Evolutionary conservation across 768 basidiomycete genomes (phyloP).

Genomic region (Hortiboletus flavorubellus): DNA sequence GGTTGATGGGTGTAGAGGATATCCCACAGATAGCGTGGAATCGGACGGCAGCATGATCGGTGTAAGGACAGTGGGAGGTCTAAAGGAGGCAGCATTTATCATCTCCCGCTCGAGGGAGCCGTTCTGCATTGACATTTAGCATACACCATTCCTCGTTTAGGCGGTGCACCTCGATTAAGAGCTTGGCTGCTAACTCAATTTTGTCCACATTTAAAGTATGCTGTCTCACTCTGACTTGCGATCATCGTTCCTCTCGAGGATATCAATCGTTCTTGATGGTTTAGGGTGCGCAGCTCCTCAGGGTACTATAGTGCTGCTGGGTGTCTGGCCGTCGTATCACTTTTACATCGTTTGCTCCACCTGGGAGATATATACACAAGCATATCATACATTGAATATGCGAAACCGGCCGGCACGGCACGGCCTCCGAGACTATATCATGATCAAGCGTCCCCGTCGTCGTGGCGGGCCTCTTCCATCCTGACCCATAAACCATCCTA

Average conservation of each 20-base stretch:
- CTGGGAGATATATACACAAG: too few relatives aligned
- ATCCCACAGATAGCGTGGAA: constrained; percentile 22
- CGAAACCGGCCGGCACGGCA: too few relatives aligned
- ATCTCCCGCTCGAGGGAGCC: background rate
- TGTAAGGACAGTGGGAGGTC: background rate
- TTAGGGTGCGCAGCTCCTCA: too few relatives aligned
- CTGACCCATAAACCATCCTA: constrained; percentile 29
- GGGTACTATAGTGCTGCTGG: too few relatives aligned
- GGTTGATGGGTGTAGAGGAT: constrained; percentile 13
- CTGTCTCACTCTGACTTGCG: background rate
- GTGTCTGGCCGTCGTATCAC: too few relatives aligned
- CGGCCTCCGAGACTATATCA: background rate
- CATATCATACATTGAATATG: too few relatives aligned
- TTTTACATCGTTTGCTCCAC: too few relatives aligned
- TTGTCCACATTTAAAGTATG: background rate
- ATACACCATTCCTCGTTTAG: background rate
- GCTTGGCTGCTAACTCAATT: background rate
- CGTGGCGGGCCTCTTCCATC: constrained; percentile 17
- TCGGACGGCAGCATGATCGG: constrained; percentile 7
- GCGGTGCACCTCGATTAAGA: background rate
- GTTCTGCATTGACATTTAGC: background rate
- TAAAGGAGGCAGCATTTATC: too few relatives aligned
- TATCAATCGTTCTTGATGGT: background rate
- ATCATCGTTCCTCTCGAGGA: background rate
- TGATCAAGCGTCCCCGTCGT: background rate